Conservation (phyloP, 805 yeast genomes). For the Yamadazyma nakazawae region DNA sequence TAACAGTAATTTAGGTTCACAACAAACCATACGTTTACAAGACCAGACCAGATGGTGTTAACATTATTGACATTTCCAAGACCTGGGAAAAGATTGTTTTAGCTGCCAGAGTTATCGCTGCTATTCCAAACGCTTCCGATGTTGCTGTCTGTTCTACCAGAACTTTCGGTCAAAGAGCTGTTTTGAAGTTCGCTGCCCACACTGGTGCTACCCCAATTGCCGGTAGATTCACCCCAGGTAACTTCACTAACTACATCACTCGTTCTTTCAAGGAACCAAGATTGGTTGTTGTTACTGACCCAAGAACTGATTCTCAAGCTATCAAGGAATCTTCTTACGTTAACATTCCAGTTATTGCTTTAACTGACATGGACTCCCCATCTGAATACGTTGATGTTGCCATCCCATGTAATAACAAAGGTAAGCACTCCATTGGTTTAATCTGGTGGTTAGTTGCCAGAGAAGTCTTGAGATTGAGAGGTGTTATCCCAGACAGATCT, state of each 20-base stretch:
- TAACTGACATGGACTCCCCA: slow-evolving; percentile 98
- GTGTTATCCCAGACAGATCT: slow-evolving; percentile 92
- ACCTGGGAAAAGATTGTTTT: slow-evolving; percentile 99
- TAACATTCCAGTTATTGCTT: slow-evolving; percentile 99
- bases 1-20: slow-evolving; percentile 63
- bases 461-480: slow-evolving; percentile 99
- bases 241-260: slow-evolving; percentile 99
- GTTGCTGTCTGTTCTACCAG: slow-evolving; percentile 99
- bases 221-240: slow-evolving; percentile 99
- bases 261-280: slow-evolving; percentile 99
- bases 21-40: slow-evolving; percentile 95
- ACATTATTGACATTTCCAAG: slow-evolving; percentile 96
- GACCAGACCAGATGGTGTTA: slow-evolving; percentile 99
- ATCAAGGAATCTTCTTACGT: slow-evolving; percentile 99
- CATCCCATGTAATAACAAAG: slow-evolving; percentile 99
- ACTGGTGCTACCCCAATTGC: slow-evolving; percentile 99
- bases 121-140: slow-evolving; percentile 97
- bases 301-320: slow-evolving; percentile 99
- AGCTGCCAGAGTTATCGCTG: slow-evolving; percentile 99
- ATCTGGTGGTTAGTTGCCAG: slow-evolving; percentile 99
- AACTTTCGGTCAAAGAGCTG: slow-evolving; percentile 99
- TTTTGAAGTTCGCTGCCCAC: slow-evolving; percentile 98
- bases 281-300: slow-evolving; percentile 98
- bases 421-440: slow-evolving; percentile 99
- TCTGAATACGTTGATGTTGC: slow-evolving; percentile 99